phyloP scores from a whole-genome alignment of 1,284 basidiomycete genomes.

The Rhizoctonia solani region DNA sequence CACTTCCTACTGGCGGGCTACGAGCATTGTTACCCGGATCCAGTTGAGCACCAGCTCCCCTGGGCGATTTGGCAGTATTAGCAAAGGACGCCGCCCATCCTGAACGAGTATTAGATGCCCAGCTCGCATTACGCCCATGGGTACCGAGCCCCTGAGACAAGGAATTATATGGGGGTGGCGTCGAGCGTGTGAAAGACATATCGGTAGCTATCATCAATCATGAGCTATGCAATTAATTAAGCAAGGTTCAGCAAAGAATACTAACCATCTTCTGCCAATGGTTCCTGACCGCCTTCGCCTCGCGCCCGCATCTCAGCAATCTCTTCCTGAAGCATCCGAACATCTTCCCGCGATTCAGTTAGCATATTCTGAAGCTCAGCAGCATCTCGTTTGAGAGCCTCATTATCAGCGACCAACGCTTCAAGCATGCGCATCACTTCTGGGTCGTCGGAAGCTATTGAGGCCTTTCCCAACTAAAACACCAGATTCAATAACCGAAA shows the following conservation, averaged over 20 bases:
- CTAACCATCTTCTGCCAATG: slow-evolving; percentile 26
- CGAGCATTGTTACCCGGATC: neutral
- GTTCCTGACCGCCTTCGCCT: slow-evolving; percentile 38
- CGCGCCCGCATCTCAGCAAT: slow-evolving; percentile 68
- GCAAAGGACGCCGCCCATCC: slow-evolving; percentile 33
- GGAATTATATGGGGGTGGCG: slow-evolving; percentile 18
- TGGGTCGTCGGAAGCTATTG: slow-evolving; percentile 49
- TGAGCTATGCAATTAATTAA: neutral
- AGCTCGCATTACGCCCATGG: slow-evolving; percentile 13
- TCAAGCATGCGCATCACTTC: slow-evolving; percentile 74
- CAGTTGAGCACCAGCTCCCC: slow-evolving; percentile 1
- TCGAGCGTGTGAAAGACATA: slow-evolving; percentile 30
- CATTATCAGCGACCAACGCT: slow-evolving; percentile 81
- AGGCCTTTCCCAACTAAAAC: slow-evolving; percentile 14
- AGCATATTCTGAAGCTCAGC: slow-evolving; percentile 75
- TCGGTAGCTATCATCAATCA: slow-evolving; percentile 5
- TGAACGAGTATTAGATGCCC: slow-evolving; percentile 2
- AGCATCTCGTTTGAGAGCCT: slow-evolving; percentile 78
- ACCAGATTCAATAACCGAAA: neutral
- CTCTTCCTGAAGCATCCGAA: slow-evolving; percentile 69
- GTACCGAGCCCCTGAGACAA: neutral
- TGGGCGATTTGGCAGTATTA: neutral
- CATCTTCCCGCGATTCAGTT: slow-evolving; percentile 75
- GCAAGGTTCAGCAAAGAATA: neutral
- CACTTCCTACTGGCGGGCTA: neutral